Conservation (phyloP, 192 early-diverging fungal species). For the Obelidium mucronatum region DNA sequence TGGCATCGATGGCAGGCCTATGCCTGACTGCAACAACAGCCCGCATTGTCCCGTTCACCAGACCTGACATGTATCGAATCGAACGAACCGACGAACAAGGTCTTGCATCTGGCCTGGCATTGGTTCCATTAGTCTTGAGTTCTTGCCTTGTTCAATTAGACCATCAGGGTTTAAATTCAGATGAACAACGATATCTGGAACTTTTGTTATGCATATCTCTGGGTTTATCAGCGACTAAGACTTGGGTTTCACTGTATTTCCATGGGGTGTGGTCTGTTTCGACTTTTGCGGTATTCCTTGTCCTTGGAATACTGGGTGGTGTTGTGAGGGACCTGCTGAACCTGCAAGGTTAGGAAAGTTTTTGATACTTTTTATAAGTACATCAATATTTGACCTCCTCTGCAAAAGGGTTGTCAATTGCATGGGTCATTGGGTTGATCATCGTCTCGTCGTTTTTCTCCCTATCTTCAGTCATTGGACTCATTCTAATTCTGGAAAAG, state of each 20-base stretch:
- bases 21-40: too few species aligned
- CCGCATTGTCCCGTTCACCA: background rate
- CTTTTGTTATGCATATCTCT: background rate
- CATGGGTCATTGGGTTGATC: background rate
- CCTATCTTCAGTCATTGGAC: background rate
- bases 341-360: background rate
- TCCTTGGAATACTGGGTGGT: background rate
- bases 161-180: background rate
- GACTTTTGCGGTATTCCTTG: too few species aligned
- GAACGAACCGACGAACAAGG: background rate
- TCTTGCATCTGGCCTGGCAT: background rate
- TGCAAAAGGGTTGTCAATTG: background rate
- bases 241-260: background rate
- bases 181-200: background rate
- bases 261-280: background rate
- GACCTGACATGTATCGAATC: background rate
- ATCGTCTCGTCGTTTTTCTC: background rate
- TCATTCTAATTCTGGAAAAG: slow-evolving; percentile 45
- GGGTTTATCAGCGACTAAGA: background rate
- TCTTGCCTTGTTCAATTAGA: slow-evolving; percentile 8
- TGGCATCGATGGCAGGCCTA: too few species aligned
- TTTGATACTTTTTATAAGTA: background rate
- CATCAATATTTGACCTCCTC: background rate
- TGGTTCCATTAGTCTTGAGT: slow-evolving; percentile 11
- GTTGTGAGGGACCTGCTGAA: background rate